Evolutionary conservation across 306 rosid species (phyloP).

Genomic region (Dicorynia guianensis): DNA sequence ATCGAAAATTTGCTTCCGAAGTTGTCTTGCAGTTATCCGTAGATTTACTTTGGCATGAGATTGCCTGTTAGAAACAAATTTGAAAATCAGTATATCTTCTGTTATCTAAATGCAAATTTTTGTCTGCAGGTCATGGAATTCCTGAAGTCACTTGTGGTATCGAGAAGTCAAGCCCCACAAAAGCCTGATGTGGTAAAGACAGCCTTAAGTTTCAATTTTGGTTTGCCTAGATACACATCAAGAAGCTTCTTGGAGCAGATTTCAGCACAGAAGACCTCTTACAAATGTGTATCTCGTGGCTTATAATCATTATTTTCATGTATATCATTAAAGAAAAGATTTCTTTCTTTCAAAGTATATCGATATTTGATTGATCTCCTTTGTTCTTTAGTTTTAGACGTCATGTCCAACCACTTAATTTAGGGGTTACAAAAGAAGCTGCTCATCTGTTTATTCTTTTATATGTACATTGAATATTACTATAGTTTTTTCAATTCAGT

Average conservation of each 20-base stretch:
- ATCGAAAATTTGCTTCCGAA: background rate
- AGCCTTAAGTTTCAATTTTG: slow-evolving; percentile 38
- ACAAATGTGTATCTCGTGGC: slow-evolving; percentile 38
- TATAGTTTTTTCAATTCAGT: too few relatives aligned
- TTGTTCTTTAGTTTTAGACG: slow-evolving; percentile 42
- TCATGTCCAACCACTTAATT: slow-evolving; percentile 4
- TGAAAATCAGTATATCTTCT: background rate
- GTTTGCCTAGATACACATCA: slow-evolving; percentile 43
- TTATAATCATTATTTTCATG: slow-evolving; percentile 38
- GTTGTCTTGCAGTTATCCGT: slow-evolving; percentile 1
- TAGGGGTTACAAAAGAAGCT: slow-evolving; percentile 20
- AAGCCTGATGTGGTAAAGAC: slow-evolving; percentile 41
- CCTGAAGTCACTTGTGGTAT: slow-evolving; percentile 76
- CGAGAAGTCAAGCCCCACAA: slow-evolving; percentile 75
- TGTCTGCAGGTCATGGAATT: slow-evolving; percentile 85
- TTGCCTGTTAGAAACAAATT: background rate
- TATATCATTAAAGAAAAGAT: slow-evolving; percentile 31
- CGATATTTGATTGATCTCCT: slow-evolving; percentile 25
- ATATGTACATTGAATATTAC: slow-evolving; percentile 19
- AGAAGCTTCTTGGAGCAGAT: slow-evolving; percentile 54
- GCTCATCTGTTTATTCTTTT: slow-evolving; percentile 50
- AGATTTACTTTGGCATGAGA: background rate
- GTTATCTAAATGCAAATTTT: background rate
- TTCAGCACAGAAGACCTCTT: slow-evolving; percentile 48
- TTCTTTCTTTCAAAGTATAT: slow-evolving; percentile 28